Conservation (phyloP, 352 stramenopile species). For the Phytopythium litorale region DNA sequence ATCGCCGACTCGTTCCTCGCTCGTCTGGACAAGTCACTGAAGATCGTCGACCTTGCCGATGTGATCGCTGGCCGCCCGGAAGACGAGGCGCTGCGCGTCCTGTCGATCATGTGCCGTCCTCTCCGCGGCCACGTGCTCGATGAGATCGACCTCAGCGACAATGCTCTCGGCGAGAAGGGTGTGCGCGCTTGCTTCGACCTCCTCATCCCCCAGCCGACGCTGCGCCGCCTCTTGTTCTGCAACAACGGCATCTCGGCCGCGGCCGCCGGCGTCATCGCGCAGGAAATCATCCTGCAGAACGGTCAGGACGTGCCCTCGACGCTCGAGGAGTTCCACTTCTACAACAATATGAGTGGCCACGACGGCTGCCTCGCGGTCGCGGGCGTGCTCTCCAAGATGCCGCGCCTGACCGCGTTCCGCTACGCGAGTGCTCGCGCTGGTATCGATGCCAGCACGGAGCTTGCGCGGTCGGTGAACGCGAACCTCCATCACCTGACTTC, state of each 20-base stretch:
- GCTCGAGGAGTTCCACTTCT: constrained; percentile 78
- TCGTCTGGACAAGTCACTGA: constrained; percentile 35
- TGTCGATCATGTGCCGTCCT: constrained; percentile 75
- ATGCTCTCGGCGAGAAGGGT: constrained; percentile 72
- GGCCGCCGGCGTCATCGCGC: constrained; percentile 49
- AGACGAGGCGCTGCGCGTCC: constrained; percentile 86
- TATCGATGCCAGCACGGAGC: constrained; percentile 36
- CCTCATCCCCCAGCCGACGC: constrained; percentile 59
- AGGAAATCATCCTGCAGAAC: constrained; percentile 73
- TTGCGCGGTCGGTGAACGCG: constrained; percentile 42
- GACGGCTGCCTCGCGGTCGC: constrained; percentile 61
- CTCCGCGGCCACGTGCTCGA: constrained; percentile 73
- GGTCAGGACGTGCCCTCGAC: constrained; percentile 29
- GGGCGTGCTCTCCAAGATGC: constrained; percentile 41
- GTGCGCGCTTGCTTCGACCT: constrained; percentile 70
- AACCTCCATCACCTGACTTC: constrained; percentile 52
- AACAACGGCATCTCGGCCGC: constrained; percentile 80
- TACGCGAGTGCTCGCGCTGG: constrained; percentile 69
- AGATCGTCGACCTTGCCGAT: constrained; percentile 85
- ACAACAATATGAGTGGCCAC: constrained; percentile 86
- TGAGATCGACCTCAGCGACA: constrained; percentile 85
- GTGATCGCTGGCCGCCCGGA: constrained; percentile 90
- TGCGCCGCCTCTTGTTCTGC: constrained; percentile 64
- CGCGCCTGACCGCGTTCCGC: constrained; percentile 51
- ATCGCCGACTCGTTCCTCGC: constrained; percentile 50